Base-by-base conservation (phyloP, 1,284 basidiomycete species). In the Trametes hirsuta region DNA sequence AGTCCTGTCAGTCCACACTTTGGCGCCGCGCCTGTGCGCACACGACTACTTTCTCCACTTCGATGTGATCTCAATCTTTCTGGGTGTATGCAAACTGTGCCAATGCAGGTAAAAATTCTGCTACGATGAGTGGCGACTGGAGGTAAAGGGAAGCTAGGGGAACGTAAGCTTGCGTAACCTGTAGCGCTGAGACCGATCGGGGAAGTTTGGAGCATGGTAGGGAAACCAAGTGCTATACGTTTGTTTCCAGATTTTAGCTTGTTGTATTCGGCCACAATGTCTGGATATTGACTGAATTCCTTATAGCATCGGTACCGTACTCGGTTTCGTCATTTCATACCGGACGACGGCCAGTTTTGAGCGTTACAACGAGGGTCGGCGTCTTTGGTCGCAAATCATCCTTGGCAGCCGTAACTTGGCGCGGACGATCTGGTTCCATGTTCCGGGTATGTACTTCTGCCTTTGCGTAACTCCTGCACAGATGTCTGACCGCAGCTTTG, bases 291-390 rank as follows among this genome's bases (percentile, higher is more conserved):
- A 61, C 44, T 47, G n/a, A 46, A 30, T 8, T 34, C 40, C 49
- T 46, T 18, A 35, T 61, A 86, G 84, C 11, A 71, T 86, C 45
- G 85, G 86, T 78, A 87, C 85, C 6, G 84, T 88, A 0, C 76
- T 87, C 10, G 85, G 85, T 79, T 87, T 88, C 64, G 81, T 87
- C 40, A 81, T 88, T 54, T 85, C 85, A 0, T 85, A 84, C 70
- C 77, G 89, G 40, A 91, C 90, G 0, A 90, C 88, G 2, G 88
- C 88, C 2, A 88, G 88, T 21, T 91, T 90, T 68, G 88, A 90
- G 68, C 77, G 87, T 21, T 88, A 92, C 73, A 87, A 86, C 65
- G 90, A 93, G 67, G 90, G 90, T 4, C 77, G 90, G 46, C 74
- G 81, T 47, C 75, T 86, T 24, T 93, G 90, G 90, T 85, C 86